Evolutionary conservation across 2,329 filamentous ascomycete species (phyloP), one percentile per base, ranked within the genome.

Genomic region (Fusarium bulbicola): DNA sequence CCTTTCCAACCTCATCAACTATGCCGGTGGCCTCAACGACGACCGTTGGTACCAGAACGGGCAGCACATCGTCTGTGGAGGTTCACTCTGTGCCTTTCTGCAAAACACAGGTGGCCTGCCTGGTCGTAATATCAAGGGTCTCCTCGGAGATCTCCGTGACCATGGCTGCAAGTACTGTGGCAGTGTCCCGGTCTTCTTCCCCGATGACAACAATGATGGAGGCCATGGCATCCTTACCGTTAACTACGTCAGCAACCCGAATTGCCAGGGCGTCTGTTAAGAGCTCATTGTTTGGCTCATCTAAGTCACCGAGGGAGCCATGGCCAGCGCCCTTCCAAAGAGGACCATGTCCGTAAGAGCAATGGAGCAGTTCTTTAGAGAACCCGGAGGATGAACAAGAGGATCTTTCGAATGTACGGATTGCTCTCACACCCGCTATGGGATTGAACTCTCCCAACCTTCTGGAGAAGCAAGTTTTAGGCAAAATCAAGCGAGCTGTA

Each of bases 181-280:
- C n/a, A 47, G 42, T 15, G 34, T 59, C 21, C 30, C 42, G 7
- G 56, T 28, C 24, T 59, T 59, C 56, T 49, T 28, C 16, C 34
- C 43, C 0, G 11, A 28, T 15, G 32, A 49, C 16, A 59, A 59
- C 20, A 37, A 40, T 24, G n/a, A 24, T 28, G 26, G 30, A 26
- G 18, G 62, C 64, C 32, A 70, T 54, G 63, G 72, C 53, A 37
- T 60, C 21, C 9, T 59, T 3, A 47, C 56, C 18, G 18, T 39
- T 2, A 28, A 59, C 14, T 59, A 46, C 13, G 42, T 47, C 56
- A 36, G 32, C 6, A 47, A 28, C 18, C 32, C 42, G 1, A 59
- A 47, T 1, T 59, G 56, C 24, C 56, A 59, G 24, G 42, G n/a
- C 1, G 20, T 59, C 3, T 59, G 36, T 56, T 40, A 56, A 7